Evolutionary conservation across 805 yeast genomes (phyloP), one percentile per base, ranked within the genome.

Genomic region (Pichia gijzeniarum): DNA sequence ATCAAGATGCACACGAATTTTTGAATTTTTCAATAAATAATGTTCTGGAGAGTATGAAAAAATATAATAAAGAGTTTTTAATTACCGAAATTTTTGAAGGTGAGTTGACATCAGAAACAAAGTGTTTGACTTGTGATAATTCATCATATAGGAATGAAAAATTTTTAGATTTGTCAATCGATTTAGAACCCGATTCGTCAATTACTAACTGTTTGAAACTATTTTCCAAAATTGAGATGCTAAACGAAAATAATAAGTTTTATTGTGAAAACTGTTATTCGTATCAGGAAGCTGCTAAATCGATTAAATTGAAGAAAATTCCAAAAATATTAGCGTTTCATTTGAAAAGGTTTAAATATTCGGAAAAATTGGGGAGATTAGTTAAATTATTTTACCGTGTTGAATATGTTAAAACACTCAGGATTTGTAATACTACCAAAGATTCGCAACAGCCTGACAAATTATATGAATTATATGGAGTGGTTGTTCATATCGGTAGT

Each of bases 1-100:
- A 93, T 62, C 99, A 93, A 61, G 99, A 93, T 69, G 97, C 98
- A 5, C 99, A 93, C 64, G 99, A 93, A 65, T 93, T 93, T 63
- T 73, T 90, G 59, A 91, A 90, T 61, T 90, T 85, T 58, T 62
- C 90, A 53, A 69, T 93, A 43, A 93, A 93, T 63, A 76, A 69
- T 53, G 70, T 72, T 17, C 67, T 75, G 13, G 89, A 85, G 51
- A 72, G 84, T 16, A 64, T 73, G 22, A 74, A 71, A 38, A 47
- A 25, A 10, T 62, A 63, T 47, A 48, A 49, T 31, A 55, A 54
- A 16, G 48, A 48, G 16, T 18, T 35, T 5, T 20, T 40, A 16
- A 42, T 45, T 16, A 82, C 79, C 40, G 76, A 78, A 27, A 67
- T 89, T 21, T 93, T 91, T 59, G 90, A 86, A 61, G 99, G 99